Conservation (phyloP, 345 rosid genomes). For the Psidium guajava region DNA sequence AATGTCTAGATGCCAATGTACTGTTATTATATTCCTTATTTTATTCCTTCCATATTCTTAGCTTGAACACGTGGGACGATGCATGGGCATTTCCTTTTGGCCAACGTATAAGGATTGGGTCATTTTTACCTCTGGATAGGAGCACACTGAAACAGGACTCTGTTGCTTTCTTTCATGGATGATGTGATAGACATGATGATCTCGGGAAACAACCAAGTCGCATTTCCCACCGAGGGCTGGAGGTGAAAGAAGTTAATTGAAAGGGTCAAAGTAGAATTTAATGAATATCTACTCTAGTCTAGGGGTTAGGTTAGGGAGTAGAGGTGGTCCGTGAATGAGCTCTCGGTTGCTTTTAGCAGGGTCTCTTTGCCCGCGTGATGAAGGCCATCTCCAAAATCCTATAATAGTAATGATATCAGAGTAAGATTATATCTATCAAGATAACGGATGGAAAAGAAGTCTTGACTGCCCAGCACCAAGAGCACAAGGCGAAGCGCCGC, state of each 20-base stretch:
- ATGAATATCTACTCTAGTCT: background rate
- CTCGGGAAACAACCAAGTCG: background rate
- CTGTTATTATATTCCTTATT: background rate
- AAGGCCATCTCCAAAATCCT: background rate
- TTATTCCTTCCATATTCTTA: background rate
- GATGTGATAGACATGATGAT: background rate
- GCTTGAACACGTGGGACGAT: background rate
- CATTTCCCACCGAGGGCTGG: background rate
- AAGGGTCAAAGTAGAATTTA: background rate
- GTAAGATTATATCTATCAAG: background rate
- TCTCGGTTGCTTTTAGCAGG: background rate
- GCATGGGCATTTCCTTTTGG: background rate
- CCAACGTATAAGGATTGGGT: background rate
- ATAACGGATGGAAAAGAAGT: background rate
- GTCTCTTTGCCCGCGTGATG: background rate
- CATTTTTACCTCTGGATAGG: background rate
- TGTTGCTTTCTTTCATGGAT: background rate
- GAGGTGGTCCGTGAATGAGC: background rate
- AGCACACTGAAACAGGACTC: background rate
- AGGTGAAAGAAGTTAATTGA: background rate
- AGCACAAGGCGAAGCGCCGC: background rate
- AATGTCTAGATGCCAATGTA: background rate
- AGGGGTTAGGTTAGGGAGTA: background rate
- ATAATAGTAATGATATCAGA: background rate
- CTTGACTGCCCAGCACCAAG: background rate